Evolutionary conservation across 345 rosid genomes (phyloP).

Genomic region (Boechera retrofracta): DNA sequence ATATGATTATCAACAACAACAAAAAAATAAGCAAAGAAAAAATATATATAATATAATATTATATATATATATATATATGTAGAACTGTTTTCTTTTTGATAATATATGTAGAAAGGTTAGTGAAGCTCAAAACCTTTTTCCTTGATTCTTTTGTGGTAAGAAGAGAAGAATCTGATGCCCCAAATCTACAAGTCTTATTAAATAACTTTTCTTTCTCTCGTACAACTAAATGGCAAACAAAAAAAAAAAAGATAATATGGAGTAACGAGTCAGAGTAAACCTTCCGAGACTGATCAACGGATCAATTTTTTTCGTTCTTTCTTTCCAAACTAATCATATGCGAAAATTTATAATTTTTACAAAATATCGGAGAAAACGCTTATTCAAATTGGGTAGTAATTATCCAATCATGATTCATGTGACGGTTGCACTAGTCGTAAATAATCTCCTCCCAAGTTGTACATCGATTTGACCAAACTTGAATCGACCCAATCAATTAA

Average conservation of each 20-base stretch:
- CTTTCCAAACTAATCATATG: not conserved
- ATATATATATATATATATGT: not conserved
- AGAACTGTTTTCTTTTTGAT: not conserved
- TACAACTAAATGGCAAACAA: conserved; percentile 15
- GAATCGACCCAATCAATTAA: not conserved
- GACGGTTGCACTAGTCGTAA: not conserved
- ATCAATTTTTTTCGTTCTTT: not conserved
- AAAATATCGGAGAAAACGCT: not conserved
- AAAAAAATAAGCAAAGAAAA: not conserved
- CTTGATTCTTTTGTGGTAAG: conserved; percentile 41
- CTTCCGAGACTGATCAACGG: conserved; percentile 11
- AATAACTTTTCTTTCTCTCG: conserved; percentile 8
- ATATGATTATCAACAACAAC: conserved; percentile 28
- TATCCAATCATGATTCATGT: not conserved
- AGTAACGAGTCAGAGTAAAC: conserved; percentile 27
- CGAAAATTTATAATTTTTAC: not conserved
- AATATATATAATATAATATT: too few species aligned
- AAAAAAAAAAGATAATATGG: conserved; percentile 2
- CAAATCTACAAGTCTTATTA: conserved; percentile 29
- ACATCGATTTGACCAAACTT: not conserved
- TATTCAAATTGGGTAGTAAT: not conserved
- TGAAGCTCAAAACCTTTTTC: conserved; percentile 46
- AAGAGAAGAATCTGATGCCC: conserved; percentile 46
- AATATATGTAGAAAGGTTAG: conserved; percentile 34
- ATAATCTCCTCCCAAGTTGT: not conserved